phyloP scores from a whole-genome alignment of 148 eudicot species.

The Cornus kousa region DNA sequence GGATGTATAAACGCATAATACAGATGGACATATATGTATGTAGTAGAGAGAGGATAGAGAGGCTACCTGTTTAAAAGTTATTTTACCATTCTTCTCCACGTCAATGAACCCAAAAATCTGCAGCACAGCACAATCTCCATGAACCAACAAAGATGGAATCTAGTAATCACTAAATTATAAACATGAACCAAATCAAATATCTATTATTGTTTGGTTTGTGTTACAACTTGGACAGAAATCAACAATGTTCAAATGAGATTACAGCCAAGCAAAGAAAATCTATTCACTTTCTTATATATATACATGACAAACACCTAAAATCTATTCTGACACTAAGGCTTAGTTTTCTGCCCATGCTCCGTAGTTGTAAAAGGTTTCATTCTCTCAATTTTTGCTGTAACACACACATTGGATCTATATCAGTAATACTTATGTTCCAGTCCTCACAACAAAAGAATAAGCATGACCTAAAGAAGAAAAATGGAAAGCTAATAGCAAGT shows the following conservation, averaged over 20 bases:
- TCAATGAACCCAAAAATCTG: constrained; percentile 59
- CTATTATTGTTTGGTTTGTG: not conserved
- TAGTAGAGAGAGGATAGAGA: not conserved
- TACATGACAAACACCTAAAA: not conserved
- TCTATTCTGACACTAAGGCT: not conserved
- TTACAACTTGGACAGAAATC: not conserved
- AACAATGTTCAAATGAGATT: not conserved
- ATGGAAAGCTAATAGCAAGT: not conserved
- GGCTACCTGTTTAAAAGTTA: constrained; percentile 64
- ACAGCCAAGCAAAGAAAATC: not conserved
- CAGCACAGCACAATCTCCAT: constrained; percentile 19
- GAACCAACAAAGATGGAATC: not conserved
- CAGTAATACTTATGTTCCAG: not conserved
- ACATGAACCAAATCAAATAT: not conserved
- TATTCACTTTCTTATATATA: not conserved
- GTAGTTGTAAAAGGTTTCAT: not conserved
- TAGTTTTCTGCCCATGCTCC: not conserved
- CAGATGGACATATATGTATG: not conserved
- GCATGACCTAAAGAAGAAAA: not conserved
- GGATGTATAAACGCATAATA: no score
- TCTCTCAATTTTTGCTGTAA: not conserved
- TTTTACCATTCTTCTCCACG: constrained; percentile 47
- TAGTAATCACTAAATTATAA: not conserved
- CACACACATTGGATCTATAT: not conserved
- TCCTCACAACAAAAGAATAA: not conserved